Conservation (phyloP, 208 protist genomes). For the Crithidia brevicula region DNA sequence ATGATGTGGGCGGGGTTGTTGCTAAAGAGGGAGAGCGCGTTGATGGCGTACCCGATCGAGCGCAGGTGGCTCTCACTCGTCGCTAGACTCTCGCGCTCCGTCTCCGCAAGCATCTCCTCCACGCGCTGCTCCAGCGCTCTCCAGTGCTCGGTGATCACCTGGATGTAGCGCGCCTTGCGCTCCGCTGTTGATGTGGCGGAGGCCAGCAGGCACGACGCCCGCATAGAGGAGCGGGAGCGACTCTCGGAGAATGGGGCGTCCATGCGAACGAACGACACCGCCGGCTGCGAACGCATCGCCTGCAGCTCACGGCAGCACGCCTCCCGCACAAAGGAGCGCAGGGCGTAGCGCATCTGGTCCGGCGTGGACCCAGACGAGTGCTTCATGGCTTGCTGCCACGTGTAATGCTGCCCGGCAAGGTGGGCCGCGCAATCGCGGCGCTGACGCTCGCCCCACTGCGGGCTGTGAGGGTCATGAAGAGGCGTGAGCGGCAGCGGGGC, state of each 20-base stretch:
- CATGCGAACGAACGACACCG: slow-evolving; percentile 25
- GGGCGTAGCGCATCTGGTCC: slow-evolving; percentile 38
- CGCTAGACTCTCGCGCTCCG: slow-evolving; percentile 9
- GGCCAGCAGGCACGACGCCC: slow-evolving; percentile 31
- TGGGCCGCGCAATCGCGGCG: slow-evolving; percentile 18
- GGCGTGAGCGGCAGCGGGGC: slow-evolving; percentile 4
- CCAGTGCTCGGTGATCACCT: slow-evolving; percentile 33
- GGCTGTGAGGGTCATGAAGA: slow-evolving; percentile 7
- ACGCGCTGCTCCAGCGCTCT: slow-evolving; percentile 36
- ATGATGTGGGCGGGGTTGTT: slow-evolving; percentile 28
- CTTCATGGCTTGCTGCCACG: slow-evolving; percentile 38
- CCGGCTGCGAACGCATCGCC: slow-evolving; percentile 36
- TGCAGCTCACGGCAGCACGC: slow-evolving; percentile 39
- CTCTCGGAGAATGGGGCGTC: slow-evolving; percentile 16
- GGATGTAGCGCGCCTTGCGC: slow-evolving; percentile 39
- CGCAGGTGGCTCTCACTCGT: slow-evolving; percentile 27
- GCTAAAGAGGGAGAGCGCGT: slow-evolving; percentile 47
- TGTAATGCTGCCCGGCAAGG: slow-evolving; percentile 27
- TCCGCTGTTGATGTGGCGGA: slow-evolving; percentile 24
- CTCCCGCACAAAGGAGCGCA: slow-evolving; percentile 43
- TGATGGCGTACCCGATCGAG: slow-evolving; percentile 28
- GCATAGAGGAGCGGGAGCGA: slow-evolving; percentile 28
- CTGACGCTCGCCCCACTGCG: slow-evolving; percentile 31
- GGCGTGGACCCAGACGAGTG: slow-evolving; percentile 6
- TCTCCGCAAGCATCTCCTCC: slow-evolving; percentile 34